These are phyloP conservation scores for Viola odorata DNA, from an alignment of 345 rosid genomes.

Conservation along the genomic window DNA sequence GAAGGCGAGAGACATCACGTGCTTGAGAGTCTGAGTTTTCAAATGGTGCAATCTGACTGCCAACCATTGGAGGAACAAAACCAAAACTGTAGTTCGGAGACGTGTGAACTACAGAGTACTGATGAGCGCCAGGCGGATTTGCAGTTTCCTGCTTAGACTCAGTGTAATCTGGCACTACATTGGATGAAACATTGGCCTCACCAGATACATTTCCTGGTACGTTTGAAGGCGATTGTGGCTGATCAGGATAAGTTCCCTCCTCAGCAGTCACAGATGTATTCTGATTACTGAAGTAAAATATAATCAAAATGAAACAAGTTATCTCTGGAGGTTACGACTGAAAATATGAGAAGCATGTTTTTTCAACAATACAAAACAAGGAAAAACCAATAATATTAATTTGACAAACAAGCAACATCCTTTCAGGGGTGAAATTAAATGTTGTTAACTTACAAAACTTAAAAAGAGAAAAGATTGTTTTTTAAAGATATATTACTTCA, in stretches of 20 bases:
- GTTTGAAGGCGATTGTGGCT: slow-evolving; percentile 41
- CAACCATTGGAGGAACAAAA: slow-evolving; percentile 51
- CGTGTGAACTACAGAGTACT: slow-evolving; percentile 49
- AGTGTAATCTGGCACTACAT: slow-evolving; percentile 43
- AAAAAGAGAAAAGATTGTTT: too few species aligned
- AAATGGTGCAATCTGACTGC: slow-evolving; percentile 55
- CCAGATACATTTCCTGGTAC: slow-evolving; percentile 45
- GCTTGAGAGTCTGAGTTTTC: slow-evolving; percentile 77
- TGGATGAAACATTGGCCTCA: slow-evolving; percentile 45
- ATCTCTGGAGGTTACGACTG: not conserved
- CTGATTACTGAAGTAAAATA: slow-evolving; percentile 43
- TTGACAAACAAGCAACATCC: too few species aligned
- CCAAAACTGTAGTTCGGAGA: slow-evolving; percentile 58
- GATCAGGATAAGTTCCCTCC: slow-evolving; percentile 47
- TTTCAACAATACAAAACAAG: too few species aligned
- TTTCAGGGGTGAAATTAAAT: too few species aligned
- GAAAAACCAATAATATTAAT: too few species aligned
- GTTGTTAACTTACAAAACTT: too few species aligned
- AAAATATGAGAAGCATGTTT: not conserved
- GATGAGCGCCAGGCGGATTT: slow-evolving; percentile 49
- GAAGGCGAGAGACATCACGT: slow-evolving; percentile 64
- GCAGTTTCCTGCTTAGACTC: slow-evolving; percentile 56
- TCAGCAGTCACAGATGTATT: slow-evolving; percentile 33
- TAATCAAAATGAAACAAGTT: not conserved
- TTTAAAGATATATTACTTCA: too few species aligned